A percentile compares a stretch with the other conserved stretches of the same genome.
phyloP scores from a whole-genome alignment of 2,329 filamentous ascomycete genomes.

The Diatrype stigma region DNA sequence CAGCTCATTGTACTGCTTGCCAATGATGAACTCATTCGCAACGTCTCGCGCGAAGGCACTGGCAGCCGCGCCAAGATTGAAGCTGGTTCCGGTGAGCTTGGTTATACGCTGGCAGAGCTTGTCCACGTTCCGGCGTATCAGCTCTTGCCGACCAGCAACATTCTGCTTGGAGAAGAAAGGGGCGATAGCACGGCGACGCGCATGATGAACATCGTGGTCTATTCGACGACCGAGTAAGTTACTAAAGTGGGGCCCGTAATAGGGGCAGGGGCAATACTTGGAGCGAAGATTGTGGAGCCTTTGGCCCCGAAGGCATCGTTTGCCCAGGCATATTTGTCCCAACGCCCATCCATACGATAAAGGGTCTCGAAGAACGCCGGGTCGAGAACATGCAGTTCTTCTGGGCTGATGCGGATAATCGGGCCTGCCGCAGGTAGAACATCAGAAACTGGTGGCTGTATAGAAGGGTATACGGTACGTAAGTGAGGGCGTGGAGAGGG shows the following conservation, averaged over 20 bases:
- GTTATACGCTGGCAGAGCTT: conserved; percentile 1
- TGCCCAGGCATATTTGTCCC: conserved; percentile 11
- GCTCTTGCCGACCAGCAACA: conserved; percentile 1
- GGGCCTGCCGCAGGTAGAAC: conserved; percentile 3
- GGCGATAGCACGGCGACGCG: conserved; percentile 9
- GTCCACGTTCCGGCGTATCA: conserved; percentile 1
- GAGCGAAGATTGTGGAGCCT: background rate
- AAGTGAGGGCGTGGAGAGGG: too few species aligned
- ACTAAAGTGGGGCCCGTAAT: too few species aligned
- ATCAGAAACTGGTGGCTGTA: background rate
- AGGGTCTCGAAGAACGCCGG: conserved; percentile 5
- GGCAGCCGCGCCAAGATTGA: conserved; percentile 7
- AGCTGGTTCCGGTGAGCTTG: background rate
- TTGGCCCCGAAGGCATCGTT: conserved; percentile 3
- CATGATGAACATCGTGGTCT: conserved; percentile 9
- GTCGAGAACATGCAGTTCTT: conserved; percentile 9
- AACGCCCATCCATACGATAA: conserved; percentile 6
- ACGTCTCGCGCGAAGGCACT: conserved; percentile 11
- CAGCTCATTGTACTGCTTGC: conserved; percentile 12
- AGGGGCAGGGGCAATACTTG: too few species aligned
- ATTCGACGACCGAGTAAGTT: background rate
- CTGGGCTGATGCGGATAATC: conserved; percentile 9
- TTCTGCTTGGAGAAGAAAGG: conserved; percentile 15
- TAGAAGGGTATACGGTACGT: background rate
- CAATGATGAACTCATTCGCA: conserved; percentile 10